Evolutionary conservation across 2,329 filamentous ascomycete species (phyloP), one percentile per base, ranked within the genome.

Genomic region (Talaromyces sp.): DNA sequence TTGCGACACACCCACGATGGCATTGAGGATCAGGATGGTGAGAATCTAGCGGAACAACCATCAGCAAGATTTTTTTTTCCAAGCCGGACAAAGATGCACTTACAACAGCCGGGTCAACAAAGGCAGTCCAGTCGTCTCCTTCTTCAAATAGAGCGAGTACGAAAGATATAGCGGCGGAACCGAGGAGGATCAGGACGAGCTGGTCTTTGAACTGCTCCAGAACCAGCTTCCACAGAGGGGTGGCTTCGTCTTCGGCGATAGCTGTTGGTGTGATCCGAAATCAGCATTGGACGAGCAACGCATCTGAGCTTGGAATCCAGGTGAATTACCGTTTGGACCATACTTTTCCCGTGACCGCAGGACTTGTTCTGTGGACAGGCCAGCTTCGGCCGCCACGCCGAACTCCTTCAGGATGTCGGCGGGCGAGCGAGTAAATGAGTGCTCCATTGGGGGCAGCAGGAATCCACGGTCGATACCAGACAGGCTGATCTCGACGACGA

Each of bases 191-290:
- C 58, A 99, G 85, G 67, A 99, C 95, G 54, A 99, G 86, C 77
- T 99, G 95, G 74, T 99, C 95, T 78, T 99, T 97, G 84, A 99
- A 99, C 76, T 99, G 95, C 79, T 99, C 95, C 62, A 99, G 84
- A 59, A 99, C 91, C 64, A 99, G 87, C 78, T 98, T 86, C 95
- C 93, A 99, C 54, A 99, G 75, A 43, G 95, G 95, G 32, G 95
- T 99, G 3, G 95, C 92, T 58, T 95, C 95, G 66, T 99, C 95
- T 80, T 99, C 95, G 52, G 86, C 84, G 59, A 91, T 82, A 60
- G 87, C 87, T 90, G 62, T 58, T 59, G 21, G 54, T 49, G 56
- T 50, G 57, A 55, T 26, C 8, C 5, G 8, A 9, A 7, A 27
- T 51, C 19, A 51, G 49, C 24, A 51, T 51, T 17, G 14, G 6